phyloP scores from a whole-genome alignment of 1,139 yeast genomes.

The Nakaseomyces uthaithaninus region DNA sequence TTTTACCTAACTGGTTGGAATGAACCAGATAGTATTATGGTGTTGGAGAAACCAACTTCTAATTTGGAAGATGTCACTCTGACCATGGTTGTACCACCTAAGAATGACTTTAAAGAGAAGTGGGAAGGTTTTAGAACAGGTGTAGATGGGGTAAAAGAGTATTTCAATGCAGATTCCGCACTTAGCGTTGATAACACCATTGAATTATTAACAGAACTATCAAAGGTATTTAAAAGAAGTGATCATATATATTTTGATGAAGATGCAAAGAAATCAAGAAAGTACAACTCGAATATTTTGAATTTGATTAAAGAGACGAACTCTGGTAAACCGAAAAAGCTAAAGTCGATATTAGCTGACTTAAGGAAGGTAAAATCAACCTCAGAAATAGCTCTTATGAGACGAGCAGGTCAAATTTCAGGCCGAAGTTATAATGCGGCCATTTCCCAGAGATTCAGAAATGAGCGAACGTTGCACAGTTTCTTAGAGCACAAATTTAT shows the following conservation, averaged over 20 bases:
- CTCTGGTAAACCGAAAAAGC: slow-evolving; percentile 28
- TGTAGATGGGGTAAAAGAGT: slow-evolving; percentile 65
- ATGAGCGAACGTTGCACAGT: slow-evolving; percentile 75
- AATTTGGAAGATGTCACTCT: slow-evolving; percentile 48
- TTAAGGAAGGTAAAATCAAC: slow-evolving; percentile 65
- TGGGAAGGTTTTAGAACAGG: slow-evolving; percentile 98
- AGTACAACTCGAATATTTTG: not conserved
- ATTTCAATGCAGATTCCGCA: slow-evolving; percentile 81
- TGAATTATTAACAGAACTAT: slow-evolving; percentile 38
- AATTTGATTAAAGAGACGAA: slow-evolving; percentile 10
- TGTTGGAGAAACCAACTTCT: slow-evolving; percentile 56
- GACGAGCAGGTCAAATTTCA: slow-evolving; percentile 73
- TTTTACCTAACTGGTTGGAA: slow-evolving; percentile 87
- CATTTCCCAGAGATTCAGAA: slow-evolving; percentile 52
- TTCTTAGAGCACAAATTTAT: slow-evolving; percentile 76
- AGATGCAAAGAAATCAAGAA: slow-evolving; percentile 17
- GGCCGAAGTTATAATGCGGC: slow-evolving; percentile 80
- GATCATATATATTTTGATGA: slow-evolving; percentile 45
- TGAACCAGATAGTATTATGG: slow-evolving; percentile 78
- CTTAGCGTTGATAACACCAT: slow-evolving; percentile 37
- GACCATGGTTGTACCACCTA: slow-evolving; percentile 84
- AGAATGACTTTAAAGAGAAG: slow-evolving; percentile 63
- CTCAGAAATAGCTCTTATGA: slow-evolving; percentile 69
- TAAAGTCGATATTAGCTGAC: slow-evolving; percentile 45
- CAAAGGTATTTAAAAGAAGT: slow-evolving; percentile 41